These are phyloP conservation scores for Neurospora sp. DNA, from an alignment of 495 filamentous ascomycete genomes.

Conservation along the genomic window DNA sequence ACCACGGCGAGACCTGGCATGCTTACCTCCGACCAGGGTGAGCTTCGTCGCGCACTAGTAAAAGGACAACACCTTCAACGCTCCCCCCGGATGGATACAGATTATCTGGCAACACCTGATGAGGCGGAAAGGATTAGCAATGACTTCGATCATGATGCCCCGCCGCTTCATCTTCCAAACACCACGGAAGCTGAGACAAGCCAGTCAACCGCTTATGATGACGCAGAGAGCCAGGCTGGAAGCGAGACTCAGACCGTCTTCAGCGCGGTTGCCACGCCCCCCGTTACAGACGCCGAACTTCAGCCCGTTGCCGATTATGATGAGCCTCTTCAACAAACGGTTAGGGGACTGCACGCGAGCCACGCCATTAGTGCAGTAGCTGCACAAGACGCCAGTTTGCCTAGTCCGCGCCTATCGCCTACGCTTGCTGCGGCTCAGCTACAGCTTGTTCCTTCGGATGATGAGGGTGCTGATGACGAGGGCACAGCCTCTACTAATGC, in stretches of 20 bases:
- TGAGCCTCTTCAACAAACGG: constrained; percentile 29
- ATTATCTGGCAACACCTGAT: constrained; percentile 40
- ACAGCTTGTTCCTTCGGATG: constrained; percentile 25
- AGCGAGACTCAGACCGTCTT: constrained; percentile 38
- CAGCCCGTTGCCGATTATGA: constrained; percentile 38
- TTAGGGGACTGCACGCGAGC: constrained; percentile 27
- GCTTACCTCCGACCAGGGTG: neutral
- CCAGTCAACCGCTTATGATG: constrained; percentile 37
- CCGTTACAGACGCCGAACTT: constrained; percentile 42
- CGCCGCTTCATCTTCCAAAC: constrained; percentile 19
- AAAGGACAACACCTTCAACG: constrained; percentile 14
- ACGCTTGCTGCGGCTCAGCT: constrained; percentile 72
- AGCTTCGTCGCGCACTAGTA: constrained; percentile 25
- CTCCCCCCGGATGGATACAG: constrained; percentile 2
- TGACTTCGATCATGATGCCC: constrained; percentile 11
- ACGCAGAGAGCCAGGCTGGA: constrained; percentile 33
- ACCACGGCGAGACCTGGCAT: constrained; percentile 4
- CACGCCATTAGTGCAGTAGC: constrained; percentile 50
- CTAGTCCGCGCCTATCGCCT: constrained; percentile 89
- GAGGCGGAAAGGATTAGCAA: constrained; percentile 25
- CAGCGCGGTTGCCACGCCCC: constrained; percentile 47
- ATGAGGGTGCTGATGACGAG: constrained; percentile 26
- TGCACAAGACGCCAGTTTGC: constrained; percentile 80
- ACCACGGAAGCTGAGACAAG: constrained; percentile 28
- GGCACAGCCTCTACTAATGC: constrained; percentile 9